Base-by-base conservation (phyloP, 176 grass and related monocot species). In the Hordeum vulgare region DNA sequence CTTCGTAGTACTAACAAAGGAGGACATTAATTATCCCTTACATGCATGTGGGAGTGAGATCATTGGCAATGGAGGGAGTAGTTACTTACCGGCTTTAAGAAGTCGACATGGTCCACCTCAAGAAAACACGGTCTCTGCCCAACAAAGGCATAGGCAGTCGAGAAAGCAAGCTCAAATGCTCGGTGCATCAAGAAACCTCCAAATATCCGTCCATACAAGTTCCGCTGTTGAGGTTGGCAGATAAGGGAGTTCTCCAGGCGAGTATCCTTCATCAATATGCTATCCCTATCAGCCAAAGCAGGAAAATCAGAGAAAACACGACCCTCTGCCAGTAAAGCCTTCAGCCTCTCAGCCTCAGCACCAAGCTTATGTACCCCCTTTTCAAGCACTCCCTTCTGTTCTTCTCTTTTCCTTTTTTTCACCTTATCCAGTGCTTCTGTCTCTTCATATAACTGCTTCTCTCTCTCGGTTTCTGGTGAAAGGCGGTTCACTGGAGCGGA, bases 131-230 rank as follows among this genome's bases (percentile, higher is more conserved):
- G 96, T 86, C 84, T 85, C 76, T 87, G 89, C 24, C 96, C 93
- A 75, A 96, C 87, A 75, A 99, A 99, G 62, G 93, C 96, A 71
- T 99, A 99, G 2, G 89, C 96, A 83, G 96, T 96, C 35, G 96
- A 94, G 86, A 99, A 99, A 61, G 76, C 93, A 56, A 96, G 89
- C 81, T 99, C 96, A 83, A 96, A 99, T 39, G 96, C 96, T 66
- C 86, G 57, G 81, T 99, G 94, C 96, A 99, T 99, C 91, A 99
- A 79, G 89, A 99, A 99, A 45, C 96, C 93, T 61, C 96, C 93
- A 86, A 99, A 99, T 71, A 99, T 99, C 17, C 89, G 80, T 25
- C 93, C 93, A 66, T 99, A 88, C 74, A 99, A 80, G 75, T 99
- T 99, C 11, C 96, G 77, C 70, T 99, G 93, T 56, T 99, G 96